Percentiles rank a stretch among this genome's conserved stretches.
Evolutionary conservation across 1,284 basidiomycete genomes (phyloP).

Genomic region (Lentinula novae-zelandiae): DNA sequence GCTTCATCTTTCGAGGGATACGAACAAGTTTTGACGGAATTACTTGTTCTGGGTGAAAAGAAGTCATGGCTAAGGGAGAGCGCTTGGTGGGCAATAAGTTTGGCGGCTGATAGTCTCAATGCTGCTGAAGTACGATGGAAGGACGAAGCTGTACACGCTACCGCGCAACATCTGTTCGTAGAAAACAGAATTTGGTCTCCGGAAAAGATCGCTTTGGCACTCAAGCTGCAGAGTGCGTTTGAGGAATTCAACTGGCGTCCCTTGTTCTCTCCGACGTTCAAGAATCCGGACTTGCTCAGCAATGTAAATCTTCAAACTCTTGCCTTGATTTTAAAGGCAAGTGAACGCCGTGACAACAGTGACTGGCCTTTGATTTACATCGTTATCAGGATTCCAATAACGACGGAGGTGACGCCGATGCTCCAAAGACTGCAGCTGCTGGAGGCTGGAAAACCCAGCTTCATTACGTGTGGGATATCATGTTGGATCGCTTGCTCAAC

Average conservation of each 20-base stretch:
- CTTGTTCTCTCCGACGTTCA: conserved; percentile 76
- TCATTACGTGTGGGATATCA: conserved; percentile 89
- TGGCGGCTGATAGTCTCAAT: conserved; percentile 60
- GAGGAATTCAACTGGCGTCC: conserved; percentile 69
- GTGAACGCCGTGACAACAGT: neutral
- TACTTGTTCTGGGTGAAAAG: conserved; percentile 72
- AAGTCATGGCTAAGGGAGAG: conserved; percentile 94
- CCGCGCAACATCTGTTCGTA: conserved; percentile 51
- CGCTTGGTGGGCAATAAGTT: conserved; percentile 80
- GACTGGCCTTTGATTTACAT: neutral
- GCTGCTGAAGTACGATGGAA: conserved; percentile 69
- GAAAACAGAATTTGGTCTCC: conserved; percentile 71
- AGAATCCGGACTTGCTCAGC: conserved; percentile 64
- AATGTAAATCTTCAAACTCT: conserved; percentile 69
- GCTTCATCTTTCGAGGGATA: conserved; percentile 62
- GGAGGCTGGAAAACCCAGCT: conserved; percentile 88
- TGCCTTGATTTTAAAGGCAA: conserved; percentile 79
- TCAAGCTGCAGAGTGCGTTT: conserved; percentile 62
- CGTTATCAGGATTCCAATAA: neutral
- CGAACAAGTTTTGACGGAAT: conserved; percentile 56
- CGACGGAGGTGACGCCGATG: conserved; percentile 57
- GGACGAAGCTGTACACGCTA: conserved; percentile 53
- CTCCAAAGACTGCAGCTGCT: conserved; percentile 42
- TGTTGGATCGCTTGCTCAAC: conserved; percentile 76
- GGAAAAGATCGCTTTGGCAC: conserved; percentile 82